Evolutionary conservation across 176 grass and related monocot species (phyloP).

Genomic region (Poa pratensis): DNA sequence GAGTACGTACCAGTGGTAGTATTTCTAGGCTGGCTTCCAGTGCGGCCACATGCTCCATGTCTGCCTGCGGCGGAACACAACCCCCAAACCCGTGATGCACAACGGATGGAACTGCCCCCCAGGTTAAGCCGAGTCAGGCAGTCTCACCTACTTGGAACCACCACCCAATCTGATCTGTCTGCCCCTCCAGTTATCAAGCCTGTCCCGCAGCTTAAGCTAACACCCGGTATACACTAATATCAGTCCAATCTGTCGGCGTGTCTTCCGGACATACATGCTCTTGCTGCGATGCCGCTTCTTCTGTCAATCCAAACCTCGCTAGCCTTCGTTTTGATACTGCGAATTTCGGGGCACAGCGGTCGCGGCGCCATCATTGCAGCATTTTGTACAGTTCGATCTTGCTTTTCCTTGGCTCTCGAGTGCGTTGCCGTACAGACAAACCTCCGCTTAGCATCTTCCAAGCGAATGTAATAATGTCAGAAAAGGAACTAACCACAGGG

Average conservation of each 20-base stretch:
- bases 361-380: not conserved
- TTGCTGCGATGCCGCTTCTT: not conserved
- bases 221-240: too few relatives aligned
- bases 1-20: not conserved
- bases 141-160: constrained; percentile 22
- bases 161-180: not conserved
- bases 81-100: not conserved
- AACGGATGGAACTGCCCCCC: not conserved
- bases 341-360: not conserved
- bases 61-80: constrained; percentile 20
- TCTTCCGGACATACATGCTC: not conserved
- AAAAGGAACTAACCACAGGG: not conserved
- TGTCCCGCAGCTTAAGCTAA: not conserved
- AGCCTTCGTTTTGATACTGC: not conserved
- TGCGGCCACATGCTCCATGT: constrained; percentile 43
- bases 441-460: constrained; percentile 16
- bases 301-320: not conserved
- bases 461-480: constrained; percentile 24
- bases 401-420: constrained; percentile 6
- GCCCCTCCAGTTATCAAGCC: constrained; percentile 1
- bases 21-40: constrained; percentile 51
- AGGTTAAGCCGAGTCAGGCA: not conserved
- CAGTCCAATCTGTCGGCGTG: not conserved
- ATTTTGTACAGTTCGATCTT: not conserved
- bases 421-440: constrained; percentile 15